Evolutionary conservation across 2,329 filamentous ascomycete genomes (phyloP), one percentile per base, ranked within the genome.

Genomic region (Cladosporium colombiae): DNA sequence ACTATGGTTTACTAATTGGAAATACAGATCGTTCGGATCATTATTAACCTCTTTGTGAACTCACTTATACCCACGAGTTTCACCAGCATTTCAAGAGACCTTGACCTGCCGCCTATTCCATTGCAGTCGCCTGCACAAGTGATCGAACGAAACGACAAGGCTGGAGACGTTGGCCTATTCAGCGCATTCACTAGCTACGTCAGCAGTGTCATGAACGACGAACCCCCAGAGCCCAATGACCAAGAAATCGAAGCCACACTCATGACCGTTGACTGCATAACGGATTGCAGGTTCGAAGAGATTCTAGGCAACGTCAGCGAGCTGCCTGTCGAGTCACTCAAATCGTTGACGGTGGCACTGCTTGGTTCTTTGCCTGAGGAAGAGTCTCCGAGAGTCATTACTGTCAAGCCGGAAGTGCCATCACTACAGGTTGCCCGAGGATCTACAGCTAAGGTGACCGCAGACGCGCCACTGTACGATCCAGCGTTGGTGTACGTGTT

Each of bases 121-220:
- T 82, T 98, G 57, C 94, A 97, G 74, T 92, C 88, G 14, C 93
- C 95, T 1, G 95, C 92, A 11, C 93, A 97, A 75, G 87, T 98
- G 58, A 93, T 99, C 70, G 95, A 98, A 76, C 88, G 94, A 65
- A 93, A 89, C 65, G 85, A 91, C 50, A 91, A 92, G 69, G 83
- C 89, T 37, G 87, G 84, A 66, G 95, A 99, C 31, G 88, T 89
- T 2, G 93, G 95, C 6, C 86, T 99, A 59, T 93, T 99, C 76
- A 97, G 93, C 4, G 93, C 94, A 0, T 92, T 99, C 73, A 96
- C 94, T 0, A 96, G 91, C 5, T 99, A 98, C 74, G 93, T 99
- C 35, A 96, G 93, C n/a, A 98, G 94, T 77, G 98, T 99, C 76
- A 95, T 96, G 50, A 96, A 95, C 13, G 95, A 98, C 77, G 95